Evolutionary conservation across 441 rosid species (phyloP).

Genomic region (Cnidoscolus chayamansa): DNA sequence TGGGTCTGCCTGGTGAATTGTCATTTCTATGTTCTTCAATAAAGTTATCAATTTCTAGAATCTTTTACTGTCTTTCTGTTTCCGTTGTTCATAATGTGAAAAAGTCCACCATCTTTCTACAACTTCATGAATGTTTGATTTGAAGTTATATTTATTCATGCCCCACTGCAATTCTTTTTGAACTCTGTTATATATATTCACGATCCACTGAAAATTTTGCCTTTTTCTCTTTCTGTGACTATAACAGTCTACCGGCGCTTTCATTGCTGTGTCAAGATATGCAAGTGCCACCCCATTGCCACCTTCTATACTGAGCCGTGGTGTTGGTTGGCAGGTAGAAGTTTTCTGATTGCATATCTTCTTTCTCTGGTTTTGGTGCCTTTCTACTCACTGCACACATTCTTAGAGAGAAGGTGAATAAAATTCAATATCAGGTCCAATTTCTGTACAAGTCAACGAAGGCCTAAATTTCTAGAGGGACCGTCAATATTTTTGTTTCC

Average conservation of each 20-base stretch:
- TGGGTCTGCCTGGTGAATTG: not conserved
- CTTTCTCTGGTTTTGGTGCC: not conserved
- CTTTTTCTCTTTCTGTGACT: constrained; percentile 19
- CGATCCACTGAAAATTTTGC: not conserved
- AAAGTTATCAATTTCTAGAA: not conserved
- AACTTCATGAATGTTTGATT: not conserved
- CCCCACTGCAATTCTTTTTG: not conserved
- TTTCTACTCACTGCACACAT: too few species aligned
- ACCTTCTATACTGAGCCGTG: constrained; percentile 94
- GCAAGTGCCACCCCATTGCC: constrained; percentile 92
- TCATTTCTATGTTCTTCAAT: not conserved
- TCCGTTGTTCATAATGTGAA: not conserved
- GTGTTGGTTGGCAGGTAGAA: constrained; percentile 97
- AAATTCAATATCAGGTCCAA: not conserved
- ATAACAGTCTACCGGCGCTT: constrained; percentile 83
- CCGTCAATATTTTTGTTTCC: not conserved
- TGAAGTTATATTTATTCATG: not conserved
- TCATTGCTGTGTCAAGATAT: constrained; percentile 76
- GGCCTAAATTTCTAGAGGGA: not conserved
- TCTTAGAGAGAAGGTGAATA: too few species aligned
- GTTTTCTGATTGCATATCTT: not conserved
- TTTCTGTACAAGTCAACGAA: not conserved
- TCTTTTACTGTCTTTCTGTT: not conserved
- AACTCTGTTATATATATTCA: not conserved
- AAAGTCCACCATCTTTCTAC: not conserved